Evolutionary conservation across 371 early-diverging fungal genomes (phyloP).

Genomic region (Cladochytrium tenue): DNA sequence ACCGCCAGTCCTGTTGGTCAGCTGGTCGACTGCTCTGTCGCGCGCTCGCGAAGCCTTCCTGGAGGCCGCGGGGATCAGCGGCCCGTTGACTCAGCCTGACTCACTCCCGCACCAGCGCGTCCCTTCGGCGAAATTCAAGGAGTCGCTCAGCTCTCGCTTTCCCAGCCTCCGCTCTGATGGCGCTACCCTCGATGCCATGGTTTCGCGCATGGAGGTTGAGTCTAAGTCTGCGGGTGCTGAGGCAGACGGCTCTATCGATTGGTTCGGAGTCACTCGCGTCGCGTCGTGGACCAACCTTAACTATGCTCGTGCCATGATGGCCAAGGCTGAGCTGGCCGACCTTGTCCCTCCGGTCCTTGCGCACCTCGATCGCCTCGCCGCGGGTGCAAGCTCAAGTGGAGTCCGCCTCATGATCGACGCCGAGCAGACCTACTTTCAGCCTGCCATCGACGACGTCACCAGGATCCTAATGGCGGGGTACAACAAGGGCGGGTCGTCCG

Average conservation of each 20-base stretch:
- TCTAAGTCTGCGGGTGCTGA: constrained; percentile 23
- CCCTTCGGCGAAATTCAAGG: constrained; percentile 1
- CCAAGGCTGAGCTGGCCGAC: not conserved
- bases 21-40: constrained; percentile 56
- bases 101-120: not conserved
- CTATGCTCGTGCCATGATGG: constrained; percentile 45
- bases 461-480: constrained; percentile 66
- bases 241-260: constrained; percentile 59
- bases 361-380: constrained; percentile 67
- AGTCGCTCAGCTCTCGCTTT: not conserved
- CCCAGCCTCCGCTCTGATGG: not conserved
- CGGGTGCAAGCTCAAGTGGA: constrained; percentile 59
- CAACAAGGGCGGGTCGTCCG: constrained; percentile 51
- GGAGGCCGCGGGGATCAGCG: constrained; percentile 39
- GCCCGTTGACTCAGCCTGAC: constrained; percentile 51
- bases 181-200: not conserved
- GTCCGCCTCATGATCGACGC: constrained; percentile 91
- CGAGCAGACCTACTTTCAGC: constrained; percentile 92
- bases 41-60: constrained; percentile 27
- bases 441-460: constrained; percentile 85
- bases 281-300: constrained; percentile 60
- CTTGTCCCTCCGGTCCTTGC: constrained; percentile 42
- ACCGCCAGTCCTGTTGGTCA: constrained; percentile 73
- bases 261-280: constrained; percentile 61
- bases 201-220: not conserved